Conservation (phyloP, 1,284 basidiomycete species). For the Pisolithus thermaeus region DNA sequence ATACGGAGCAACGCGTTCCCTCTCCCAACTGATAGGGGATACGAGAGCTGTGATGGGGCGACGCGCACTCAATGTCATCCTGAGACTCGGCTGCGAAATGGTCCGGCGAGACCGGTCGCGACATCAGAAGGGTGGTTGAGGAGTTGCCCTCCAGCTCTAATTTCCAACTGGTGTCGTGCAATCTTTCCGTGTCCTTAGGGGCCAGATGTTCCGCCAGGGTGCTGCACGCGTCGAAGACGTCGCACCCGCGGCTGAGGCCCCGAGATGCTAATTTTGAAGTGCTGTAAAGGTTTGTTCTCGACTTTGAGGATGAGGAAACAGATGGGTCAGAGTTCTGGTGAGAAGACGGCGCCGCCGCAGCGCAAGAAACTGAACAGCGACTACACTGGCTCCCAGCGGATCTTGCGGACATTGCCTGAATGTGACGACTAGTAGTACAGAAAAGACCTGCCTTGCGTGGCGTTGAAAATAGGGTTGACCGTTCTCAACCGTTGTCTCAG, state of each 20-base stretch:
- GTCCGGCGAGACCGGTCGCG: slow-evolving; percentile 10
- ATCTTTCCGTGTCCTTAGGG: slow-evolving; percentile 8
- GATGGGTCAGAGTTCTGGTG: background rate
- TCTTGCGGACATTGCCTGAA: slow-evolving; percentile 16
- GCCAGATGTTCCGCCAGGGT: slow-evolving; percentile 1
- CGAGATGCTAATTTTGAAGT: background rate
- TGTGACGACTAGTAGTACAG: slow-evolving; percentile 19
- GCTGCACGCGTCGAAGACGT: background rate
- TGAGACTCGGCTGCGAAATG: background rate
- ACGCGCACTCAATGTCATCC: slow-evolving; percentile 7
- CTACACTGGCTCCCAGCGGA: slow-evolving; percentile 6
- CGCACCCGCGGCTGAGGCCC: background rate
- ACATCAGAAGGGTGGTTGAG: slow-evolving; percentile 18
- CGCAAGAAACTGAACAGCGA: background rate
- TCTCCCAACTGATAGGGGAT: slow-evolving; percentile 1
- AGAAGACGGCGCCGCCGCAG: background rate
- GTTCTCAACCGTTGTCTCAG: slow-evolving; percentile 19
- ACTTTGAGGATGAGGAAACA: background rate
- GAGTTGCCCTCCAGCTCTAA: slow-evolving; percentile 17
- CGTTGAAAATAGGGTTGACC: slow-evolving; percentile 15
- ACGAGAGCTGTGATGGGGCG: slow-evolving; percentile 2
- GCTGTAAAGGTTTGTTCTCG: background rate
- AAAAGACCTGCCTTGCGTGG: slow-evolving; percentile 8
- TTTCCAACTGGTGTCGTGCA: slow-evolving; percentile 13
- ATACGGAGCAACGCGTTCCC: slow-evolving; percentile 7